Conservation (phyloP, 2,329 filamentous ascomycete species). For the Nigrospora oryzae region DNA sequence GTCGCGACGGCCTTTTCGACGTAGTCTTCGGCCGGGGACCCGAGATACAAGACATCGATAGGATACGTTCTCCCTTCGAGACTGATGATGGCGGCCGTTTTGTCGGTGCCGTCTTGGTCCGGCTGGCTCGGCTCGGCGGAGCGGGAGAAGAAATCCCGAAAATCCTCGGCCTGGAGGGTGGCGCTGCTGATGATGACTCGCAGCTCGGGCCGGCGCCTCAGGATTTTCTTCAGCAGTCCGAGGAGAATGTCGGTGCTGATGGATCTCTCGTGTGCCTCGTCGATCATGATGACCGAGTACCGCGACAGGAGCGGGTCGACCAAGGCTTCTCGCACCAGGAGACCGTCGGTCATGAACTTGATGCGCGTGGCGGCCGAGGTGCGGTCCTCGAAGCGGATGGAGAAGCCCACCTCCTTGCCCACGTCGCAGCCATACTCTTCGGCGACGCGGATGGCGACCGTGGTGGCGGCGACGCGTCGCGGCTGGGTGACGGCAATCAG, state of each 20-base stretch:
- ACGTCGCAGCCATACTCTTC: conserved; percentile 81
- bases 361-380: conserved; percentile 79
- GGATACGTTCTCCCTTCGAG: conserved; percentile 83
- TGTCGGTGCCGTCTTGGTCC: conserved; percentile 13
- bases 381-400: conserved; percentile 85
- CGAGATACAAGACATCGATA: conserved; percentile 77
- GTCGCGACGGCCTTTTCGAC: conserved; percentile 74
- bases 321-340: conserved; percentile 84
- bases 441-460: conserved; percentile 79
- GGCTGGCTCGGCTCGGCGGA: conserved; percentile 26
- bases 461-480: conserved; percentile 81
- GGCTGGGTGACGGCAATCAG: conserved; percentile 83
- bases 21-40: conserved; percentile 75
- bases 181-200: conserved; percentile 89
- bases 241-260: conserved; percentile 87
- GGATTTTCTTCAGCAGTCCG: conserved; percentile 85
- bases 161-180: conserved; percentile 82
- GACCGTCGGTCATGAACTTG: conserved; percentile 91
- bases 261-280: conserved; percentile 92
- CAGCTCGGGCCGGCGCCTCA: conserved; percentile 69
- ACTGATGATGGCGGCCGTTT: conserved; percentile 59
- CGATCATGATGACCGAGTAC: conserved; percentile 95
- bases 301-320: conserved; percentile 85
- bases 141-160: conserved; percentile 65
- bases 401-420: conserved; percentile 88